Percentiles rank a stretch among this genome's conserved stretches.
phyloP scores from a whole-genome alignment of 2,329 filamentous ascomycete genomes.

The Claviceps sp. region DNA sequence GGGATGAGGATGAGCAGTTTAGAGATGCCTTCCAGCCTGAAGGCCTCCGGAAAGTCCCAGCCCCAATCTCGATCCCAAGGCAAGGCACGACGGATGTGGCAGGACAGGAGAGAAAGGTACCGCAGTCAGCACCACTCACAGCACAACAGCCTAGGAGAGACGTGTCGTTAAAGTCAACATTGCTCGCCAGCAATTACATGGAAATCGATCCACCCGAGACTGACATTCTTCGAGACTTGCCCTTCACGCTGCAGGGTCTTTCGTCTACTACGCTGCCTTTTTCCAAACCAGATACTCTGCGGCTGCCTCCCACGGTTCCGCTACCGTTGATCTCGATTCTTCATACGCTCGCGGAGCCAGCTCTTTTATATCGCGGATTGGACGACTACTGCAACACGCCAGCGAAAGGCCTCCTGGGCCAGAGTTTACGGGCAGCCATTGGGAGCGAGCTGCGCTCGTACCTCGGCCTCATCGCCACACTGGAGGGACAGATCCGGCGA shows the following conservation, averaged over 20 bases:
- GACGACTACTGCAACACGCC: conserved; percentile 70
- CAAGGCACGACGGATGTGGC: conserved; percentile 16
- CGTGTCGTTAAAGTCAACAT: conserved; percentile 42
- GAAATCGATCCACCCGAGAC: conserved; percentile 51
- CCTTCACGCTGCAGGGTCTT: conserved; percentile 84
- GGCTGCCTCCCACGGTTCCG: conserved; percentile 66
- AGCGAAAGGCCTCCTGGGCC: conserved; percentile 73
- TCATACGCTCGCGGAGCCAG: conserved; percentile 83
- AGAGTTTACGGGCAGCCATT: conserved; percentile 83
- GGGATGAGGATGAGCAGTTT: conserved; percentile 34
- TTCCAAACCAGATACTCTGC: conserved; percentile 51
- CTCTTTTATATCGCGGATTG: conserved; percentile 74
- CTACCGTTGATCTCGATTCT: conserved; percentile 75
- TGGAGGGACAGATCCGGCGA: conserved; percentile 82
- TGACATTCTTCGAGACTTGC: conserved; percentile 62
- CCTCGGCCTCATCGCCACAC: conserved; percentile 74
- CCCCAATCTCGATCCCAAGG: conserved; percentile 27
- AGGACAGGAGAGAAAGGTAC: conserved; percentile 12
- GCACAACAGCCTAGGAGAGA: conserved; percentile 28
- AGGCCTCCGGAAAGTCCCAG: conserved; percentile 33
- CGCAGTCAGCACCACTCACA: neutral
- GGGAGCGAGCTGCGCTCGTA: conserved; percentile 78
- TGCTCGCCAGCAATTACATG: conserved; percentile 42
- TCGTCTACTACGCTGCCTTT: conserved; percentile 80
- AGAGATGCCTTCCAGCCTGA: conserved; percentile 41